Percentiles rank a stretch among this genome's conserved stretches.
phyloP scores from a whole-genome alignment of 805 yeast genomes.

The Tetrapisispora iriomotensis region DNA sequence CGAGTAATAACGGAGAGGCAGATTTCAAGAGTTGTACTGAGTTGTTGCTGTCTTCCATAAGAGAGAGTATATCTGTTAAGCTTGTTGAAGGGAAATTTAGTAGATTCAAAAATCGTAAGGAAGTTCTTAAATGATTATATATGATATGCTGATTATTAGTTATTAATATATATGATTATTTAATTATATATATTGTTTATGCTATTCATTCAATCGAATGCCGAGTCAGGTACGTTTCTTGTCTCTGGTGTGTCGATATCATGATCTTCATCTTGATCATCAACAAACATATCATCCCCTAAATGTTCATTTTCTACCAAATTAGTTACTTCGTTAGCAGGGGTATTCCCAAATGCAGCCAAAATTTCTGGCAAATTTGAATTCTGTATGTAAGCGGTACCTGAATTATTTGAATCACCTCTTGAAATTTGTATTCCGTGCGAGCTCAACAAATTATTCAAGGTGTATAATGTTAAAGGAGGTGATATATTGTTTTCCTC shows the following conservation, averaged over 20 bases:
- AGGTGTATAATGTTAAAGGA: slow-evolving; percentile 11
- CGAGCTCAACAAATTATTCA: slow-evolving; percentile 25
- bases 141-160: not conserved
- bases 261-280: slow-evolving; percentile 3
- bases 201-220: not conserved
- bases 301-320: slow-evolving; percentile 28
- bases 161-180: not conserved
- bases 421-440: slow-evolving; percentile 20
- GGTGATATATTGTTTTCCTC: too few relatives aligned
- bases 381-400: slow-evolving; percentile 46
- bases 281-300: slow-evolving; percentile 18
- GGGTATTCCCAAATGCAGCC: slow-evolving; percentile 38
- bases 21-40: too few relatives aligned
- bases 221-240: slow-evolving; percentile 1
- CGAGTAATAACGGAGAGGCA: too few relatives aligned
- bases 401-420: slow-evolving; percentile 33
- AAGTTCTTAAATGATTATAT: not conserved
- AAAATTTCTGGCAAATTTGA: slow-evolving; percentile 54
- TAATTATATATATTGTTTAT: not conserved
- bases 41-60: too few relatives aligned
- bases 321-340: not conserved
- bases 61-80: too few relatives aligned
- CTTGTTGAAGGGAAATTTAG: too few relatives aligned
- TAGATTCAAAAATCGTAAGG: too few relatives aligned
- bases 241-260: not conserved